A percentile compares a stretch with the other conserved stretches of the same genome.
These are phyloP conservation scores for Tausonia pullulans DNA, from an alignment of 1,284 basidiomycete species.

Conservation along the genomic window DNA sequence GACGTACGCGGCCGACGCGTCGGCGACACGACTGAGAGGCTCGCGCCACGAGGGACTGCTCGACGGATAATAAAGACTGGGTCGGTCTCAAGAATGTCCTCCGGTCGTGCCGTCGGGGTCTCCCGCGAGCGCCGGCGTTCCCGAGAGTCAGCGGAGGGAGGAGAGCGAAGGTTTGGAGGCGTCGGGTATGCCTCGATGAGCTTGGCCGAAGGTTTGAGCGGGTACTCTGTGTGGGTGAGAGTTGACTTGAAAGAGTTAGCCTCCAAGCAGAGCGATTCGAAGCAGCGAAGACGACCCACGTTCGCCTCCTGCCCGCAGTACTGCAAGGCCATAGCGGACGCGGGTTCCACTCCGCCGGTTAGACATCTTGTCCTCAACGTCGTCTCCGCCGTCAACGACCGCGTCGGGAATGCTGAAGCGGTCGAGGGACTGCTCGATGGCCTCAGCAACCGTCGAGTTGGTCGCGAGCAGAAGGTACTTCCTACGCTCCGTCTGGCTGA, in stretches of 20 bases:
- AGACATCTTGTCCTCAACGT: conserved; percentile 79
- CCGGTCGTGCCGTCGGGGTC: conserved; percentile 53
- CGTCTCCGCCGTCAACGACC: conserved; percentile 94
- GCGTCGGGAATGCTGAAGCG: conserved; percentile 88
- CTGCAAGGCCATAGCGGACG: conserved; percentile 67
- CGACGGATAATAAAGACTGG: conserved; percentile 76
- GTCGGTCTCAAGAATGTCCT: conserved; percentile 69
- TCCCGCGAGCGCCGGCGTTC: conserved; percentile 79
- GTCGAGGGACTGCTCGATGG: conserved; percentile 82
- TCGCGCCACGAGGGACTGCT: conserved; percentile 35
- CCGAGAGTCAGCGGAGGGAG: conserved; percentile 50
- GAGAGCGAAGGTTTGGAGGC: conserved; percentile 56
- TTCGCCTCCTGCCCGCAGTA: conserved; percentile 44
- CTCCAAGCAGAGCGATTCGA: conserved; percentile 6
- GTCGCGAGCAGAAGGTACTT: conserved; percentile 80
- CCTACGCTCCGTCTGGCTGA: conserved; percentile 50
- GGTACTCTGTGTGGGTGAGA: conserved; percentile 46
- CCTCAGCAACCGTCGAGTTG: conserved; percentile 90
- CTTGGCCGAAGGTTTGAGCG: conserved; percentile 62
- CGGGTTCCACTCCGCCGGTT: conserved; percentile 65
- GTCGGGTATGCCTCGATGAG: conserved; percentile 71
- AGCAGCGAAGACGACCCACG: conserved; percentile 41
- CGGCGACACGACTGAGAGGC: background rate
- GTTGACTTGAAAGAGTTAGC: background rate
- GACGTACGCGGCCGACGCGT: conserved; percentile 59